Evolutionary conservation across 2,329 filamentous ascomycete genomes (phyloP).

Genomic region (Aspergillus sp.): DNA sequence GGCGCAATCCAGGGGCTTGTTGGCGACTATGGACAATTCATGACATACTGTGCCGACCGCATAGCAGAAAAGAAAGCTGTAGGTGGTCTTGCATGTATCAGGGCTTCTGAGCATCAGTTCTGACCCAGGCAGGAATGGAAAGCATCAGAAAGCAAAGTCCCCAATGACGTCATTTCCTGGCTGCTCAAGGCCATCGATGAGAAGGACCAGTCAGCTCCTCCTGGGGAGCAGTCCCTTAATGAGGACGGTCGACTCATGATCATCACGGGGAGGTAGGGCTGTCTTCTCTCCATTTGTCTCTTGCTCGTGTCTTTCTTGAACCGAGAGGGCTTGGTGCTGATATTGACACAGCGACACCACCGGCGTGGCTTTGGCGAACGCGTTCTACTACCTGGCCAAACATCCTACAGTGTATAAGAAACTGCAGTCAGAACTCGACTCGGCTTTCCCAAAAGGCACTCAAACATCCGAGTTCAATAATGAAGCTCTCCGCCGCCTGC

Average conservation of each 20-base stretch:
- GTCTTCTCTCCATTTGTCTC: neutral
- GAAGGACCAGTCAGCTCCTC: slow-evolving; percentile 15
- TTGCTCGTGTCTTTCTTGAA: neutral
- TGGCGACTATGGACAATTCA: slow-evolving; percentile 2
- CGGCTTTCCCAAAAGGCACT: neutral
- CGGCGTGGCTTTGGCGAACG: slow-evolving; percentile 29
- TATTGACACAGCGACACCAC: slow-evolving; percentile 32
- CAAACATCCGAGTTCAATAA: neutral
- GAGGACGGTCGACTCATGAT: slow-evolving; percentile 18
- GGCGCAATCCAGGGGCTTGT: neutral
- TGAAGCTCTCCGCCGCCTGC: slow-evolving; percentile 13
- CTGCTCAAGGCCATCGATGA: slow-evolving; percentile 16
- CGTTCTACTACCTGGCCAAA: slow-evolving; percentile 35
- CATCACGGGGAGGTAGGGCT: slow-evolving; percentile 15
- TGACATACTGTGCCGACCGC: neutral
- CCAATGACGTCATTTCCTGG: slow-evolving; percentile 19
- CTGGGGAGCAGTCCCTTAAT: slow-evolving; percentile 10
- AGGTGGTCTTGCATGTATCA: neutral
- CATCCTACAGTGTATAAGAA: slow-evolving; percentile 29
- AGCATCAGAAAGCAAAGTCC: slow-evolving; percentile 10
- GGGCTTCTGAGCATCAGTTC: neutral
- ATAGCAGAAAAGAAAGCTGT: neutral
- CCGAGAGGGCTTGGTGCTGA: neutral
- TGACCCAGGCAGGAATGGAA: neutral
- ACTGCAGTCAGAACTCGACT: slow-evolving; percentile 33